Base-by-base conservation (phyloP, 495 filamentous ascomycete species). In the Aspergillus hancockii region DNA sequence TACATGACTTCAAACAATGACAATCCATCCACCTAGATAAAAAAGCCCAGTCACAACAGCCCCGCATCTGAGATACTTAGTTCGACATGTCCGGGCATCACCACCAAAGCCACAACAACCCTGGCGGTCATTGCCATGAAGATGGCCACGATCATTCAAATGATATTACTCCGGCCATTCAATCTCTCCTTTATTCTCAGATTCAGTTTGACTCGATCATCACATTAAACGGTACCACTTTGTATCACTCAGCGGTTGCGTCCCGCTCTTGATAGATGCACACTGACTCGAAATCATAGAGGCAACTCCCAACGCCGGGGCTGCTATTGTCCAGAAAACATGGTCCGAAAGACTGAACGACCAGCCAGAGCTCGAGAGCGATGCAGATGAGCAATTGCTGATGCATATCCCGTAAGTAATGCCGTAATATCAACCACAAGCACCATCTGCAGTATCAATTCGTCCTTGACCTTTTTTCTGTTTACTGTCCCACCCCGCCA, bases 341-440 rank as follows among this genome's bases (percentile, higher is more conserved):
- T 98, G 92, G 92, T 80, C 83, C 5, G 86, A 97, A 70, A 78
- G 94, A 55, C 63, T 97, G 57, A 71, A 86, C 28, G 69, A 81
- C 10, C 76, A 86, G 61, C 90, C 90, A 0, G 87, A 92, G 71
- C 80, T 98, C 13, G 83, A 79, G 68, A 97, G 92, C 59, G 90
- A 93, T 69, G 85, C 87, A 0, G 94, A 98, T 67, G 94, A 97
- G 78, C 92, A 98, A 75, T 60, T 98, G n/a, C 67, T 98, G 34
- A 89, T 98, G 75, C 85, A 88, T 66, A 82, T 98, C 21, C 95
- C 94, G 93, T 98, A 77, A 47, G 90, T 83, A 10, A 52, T 38
- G 4, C 40, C 34, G 19, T 53, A 9, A 40, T 40, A 40, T 10
- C 12, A n/a, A 40, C n/a, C n/a, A 55, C 7, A 28, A 28, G 7